Conservation (phyloP, 2,329 filamentous ascomycete genomes). For the Colletotrichum sp. region DNA sequence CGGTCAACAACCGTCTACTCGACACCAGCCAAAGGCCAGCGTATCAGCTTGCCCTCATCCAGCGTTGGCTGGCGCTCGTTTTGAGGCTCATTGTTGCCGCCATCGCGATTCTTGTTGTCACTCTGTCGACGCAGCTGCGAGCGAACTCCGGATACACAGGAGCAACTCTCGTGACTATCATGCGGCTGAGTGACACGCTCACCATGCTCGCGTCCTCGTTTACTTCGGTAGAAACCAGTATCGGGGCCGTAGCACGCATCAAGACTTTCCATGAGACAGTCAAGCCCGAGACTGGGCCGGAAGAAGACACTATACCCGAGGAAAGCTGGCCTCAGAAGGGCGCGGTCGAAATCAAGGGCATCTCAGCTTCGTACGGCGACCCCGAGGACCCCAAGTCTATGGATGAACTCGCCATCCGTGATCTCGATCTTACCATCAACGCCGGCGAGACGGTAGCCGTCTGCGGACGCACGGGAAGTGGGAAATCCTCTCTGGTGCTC, state of each 20-base stretch:
- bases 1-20: slow-evolving; percentile 51
- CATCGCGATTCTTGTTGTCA: slow-evolving; percentile 52
- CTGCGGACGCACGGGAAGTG: slow-evolving; percentile 43
- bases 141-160: slow-evolving; percentile 42
- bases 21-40: slow-evolving; percentile 61
- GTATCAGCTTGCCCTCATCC: slow-evolving; percentile 62
- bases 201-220: slow-evolving; percentile 34
- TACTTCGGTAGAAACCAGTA: slow-evolving; percentile 33
- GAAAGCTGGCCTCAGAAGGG: slow-evolving; percentile 36
- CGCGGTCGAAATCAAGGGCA: slow-evolving; percentile 30
- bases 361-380: slow-evolving; percentile 36
- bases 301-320: slow-evolving; percentile 21
- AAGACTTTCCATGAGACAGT: slow-evolving; percentile 29
- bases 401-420: slow-evolving; percentile 26
- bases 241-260: slow-evolving; percentile 31
- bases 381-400: neutral
- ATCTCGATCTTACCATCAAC: slow-evolving; percentile 31
- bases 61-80: slow-evolving; percentile 60
- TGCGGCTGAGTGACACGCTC: slow-evolving; percentile 37
- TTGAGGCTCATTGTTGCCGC: slow-evolving; percentile 54
- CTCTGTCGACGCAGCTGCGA: slow-evolving; percentile 49
- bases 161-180: slow-evolving; percentile 41
- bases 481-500: slow-evolving; percentile 48
- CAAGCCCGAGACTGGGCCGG: slow-evolving; percentile 24
- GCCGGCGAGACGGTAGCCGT: slow-evolving; percentile 39